Base-by-base conservation (phyloP, 768 basidiomycete genomes). In the Holtermanniella nyarrowii region DNA sequence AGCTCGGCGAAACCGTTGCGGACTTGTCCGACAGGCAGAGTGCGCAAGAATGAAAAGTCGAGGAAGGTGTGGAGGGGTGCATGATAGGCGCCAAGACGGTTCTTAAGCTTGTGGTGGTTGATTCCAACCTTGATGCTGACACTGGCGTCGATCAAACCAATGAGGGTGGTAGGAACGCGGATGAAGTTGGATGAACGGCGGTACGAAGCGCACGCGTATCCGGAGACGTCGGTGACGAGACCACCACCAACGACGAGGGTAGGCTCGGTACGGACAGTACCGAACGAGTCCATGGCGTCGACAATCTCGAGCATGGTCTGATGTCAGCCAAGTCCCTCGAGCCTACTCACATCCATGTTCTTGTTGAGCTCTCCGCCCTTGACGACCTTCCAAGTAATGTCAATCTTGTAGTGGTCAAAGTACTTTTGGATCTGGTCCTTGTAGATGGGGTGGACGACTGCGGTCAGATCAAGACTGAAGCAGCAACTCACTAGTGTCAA, bases 1-100 rank as follows among this genome's bases (percentile, higher is more conserved):
- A 73, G 61, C 52, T 73, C 72, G 42, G 72, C 70, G 55, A 71
- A 71, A 52, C 72, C 72, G 60, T 73, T 73, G 58, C 70, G 63
- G 51, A 72, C 61, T 50, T 71, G 69, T 46, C 68, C 68, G 18
- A 63, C 62, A 21, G 72, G 70, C 21, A 73, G 53, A 23, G 70
- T 71, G 57, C 63, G 60, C 23, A 72, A 46, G 63, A 71, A 69
- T 14, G 65, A 67, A 51, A 72, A 72, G 58, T 72, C 71, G 44
- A 73, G 61, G 63, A 71, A 69, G 46, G 72, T 73, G 62, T 72
- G 64, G 26, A 67, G 57, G 42, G 72, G 72, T 24, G 70, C 71
- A 53, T 70, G 69, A 60, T 72, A 72, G 23, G 71, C 71, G 49
- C 71, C 71, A 24, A 72, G 50, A 52, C 71, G 49, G 67, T 73